Base-by-base conservation (phyloP, 495 filamentous ascomycete species). In the Hypoxylon intermedium region DNA sequence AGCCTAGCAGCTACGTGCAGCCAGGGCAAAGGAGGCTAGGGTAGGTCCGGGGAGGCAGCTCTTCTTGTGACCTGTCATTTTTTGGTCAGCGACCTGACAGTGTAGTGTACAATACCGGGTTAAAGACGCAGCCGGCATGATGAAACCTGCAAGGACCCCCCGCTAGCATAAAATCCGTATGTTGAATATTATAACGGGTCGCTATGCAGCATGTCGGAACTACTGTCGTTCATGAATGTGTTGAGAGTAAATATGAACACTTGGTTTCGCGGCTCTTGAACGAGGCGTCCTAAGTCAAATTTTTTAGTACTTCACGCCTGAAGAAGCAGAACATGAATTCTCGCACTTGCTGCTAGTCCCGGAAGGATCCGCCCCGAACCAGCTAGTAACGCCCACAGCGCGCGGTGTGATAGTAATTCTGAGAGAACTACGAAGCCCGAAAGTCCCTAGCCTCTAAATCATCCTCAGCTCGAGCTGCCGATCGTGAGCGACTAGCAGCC, bases 181-280 rank as follows among this genome's bases (percentile, higher is more conserved):
- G 62, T 60, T 65, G 62, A 63, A 65, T 65, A n/a, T n/a, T n/a
- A n/a, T n/a, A 65, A 65, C 55, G 62, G 56, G 51, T 65, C 62
- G 36, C 13, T 15, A 59, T 65, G 61, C 61, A 60, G 61, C 50
- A 55, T 54, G 50, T 57, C 55, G 55, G 60, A 44, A 60, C 61
- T 40, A 65, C 61, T 51, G 51, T 7, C 46, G 48, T 54, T 56
- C 38, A 59, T 60, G 45, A 44, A 47, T 23, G n/a, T 44, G 33
- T 64, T 31, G 44, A 50, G 12, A 58, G 30, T 38, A 19, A 53
- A 53, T 30, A 64, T 11, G 30, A 12, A 16, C 15, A 42, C 52
- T 53, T 43, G 23, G 54, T 26, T 51, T 65, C 41, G 62, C 43
- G 44, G 62, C 56, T 60, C 42, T 47, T 13, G 33, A 43, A 38